phyloP scores from a whole-genome alignment of 2,329 filamentous ascomycete species.

The Fusarium udum region DNA sequence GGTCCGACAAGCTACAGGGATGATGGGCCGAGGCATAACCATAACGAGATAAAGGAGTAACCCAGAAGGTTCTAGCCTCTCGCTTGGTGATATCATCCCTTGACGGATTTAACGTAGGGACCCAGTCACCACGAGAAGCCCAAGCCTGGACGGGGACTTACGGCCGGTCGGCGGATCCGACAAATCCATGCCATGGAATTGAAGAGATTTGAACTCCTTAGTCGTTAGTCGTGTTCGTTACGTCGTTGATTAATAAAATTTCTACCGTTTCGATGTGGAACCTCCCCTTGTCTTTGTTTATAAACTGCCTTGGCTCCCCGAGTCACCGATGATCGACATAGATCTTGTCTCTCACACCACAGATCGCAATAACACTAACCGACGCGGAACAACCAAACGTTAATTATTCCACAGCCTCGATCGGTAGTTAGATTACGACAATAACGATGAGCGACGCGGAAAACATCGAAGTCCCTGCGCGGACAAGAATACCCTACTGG shows the following conservation, averaged over 20 bases:
- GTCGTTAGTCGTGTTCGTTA: not conserved
- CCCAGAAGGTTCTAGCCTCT: slow-evolving; percentile 11
- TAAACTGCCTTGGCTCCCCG: slow-evolving; percentile 14
- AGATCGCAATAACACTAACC: not conserved
- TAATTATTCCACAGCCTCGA: not conserved
- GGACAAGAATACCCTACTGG: slow-evolving; percentile 32
- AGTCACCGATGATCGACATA: slow-evolving; percentile 1
- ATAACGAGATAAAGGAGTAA: not conserved
- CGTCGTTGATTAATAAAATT: slow-evolving; percentile 21
- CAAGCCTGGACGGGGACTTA: slow-evolving; percentile 5
- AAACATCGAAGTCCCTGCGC: slow-evolving; percentile 25
- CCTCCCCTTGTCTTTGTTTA: slow-evolving; percentile 7
- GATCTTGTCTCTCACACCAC: not conserved
- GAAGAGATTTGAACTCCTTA: slow-evolving; percentile 14
- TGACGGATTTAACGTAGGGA: slow-evolving; percentile 9
- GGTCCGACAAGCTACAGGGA: slow-evolving; percentile 16
- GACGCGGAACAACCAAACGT: not conserved
- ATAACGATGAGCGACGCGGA: slow-evolving; percentile 26
- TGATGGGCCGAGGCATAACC: slow-evolving; percentile 20
- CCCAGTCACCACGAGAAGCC: slow-evolving; percentile 9
- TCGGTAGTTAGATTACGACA: not conserved
- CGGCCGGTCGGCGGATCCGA: slow-evolving; percentile 26
- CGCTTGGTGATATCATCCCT: slow-evolving; percentile 25
- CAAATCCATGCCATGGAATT: slow-evolving; percentile 5
- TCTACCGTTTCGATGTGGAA: not conserved